Evolutionary conservation across 163 green algal genomes (phyloP), one percentile per base, ranked within the genome.

Genomic region (Chlorella variabilis): DNA sequence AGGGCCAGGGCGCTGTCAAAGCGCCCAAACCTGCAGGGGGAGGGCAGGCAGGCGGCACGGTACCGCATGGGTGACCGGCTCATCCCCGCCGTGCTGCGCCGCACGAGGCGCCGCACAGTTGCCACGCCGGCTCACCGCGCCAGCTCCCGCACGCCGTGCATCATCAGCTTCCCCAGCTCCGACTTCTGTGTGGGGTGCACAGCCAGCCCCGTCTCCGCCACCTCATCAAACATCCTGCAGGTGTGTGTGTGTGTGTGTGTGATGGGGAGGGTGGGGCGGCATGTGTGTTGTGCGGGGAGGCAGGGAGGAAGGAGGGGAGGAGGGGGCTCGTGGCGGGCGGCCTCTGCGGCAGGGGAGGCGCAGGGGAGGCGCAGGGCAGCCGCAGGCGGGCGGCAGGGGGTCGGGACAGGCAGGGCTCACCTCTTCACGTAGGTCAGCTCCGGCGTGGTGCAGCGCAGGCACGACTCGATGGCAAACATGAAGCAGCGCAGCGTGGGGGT

Each of bases 221-320:
- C 34, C 49, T 76, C 49, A 11, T 61, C 38, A 36, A 83, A 77
- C 36, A 83, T 45, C 77, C 77, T 83, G 76, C 42, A 45, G n/a
- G n/a, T n/a, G n/a, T n/a, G n/a, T n/a, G n/a, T n/a, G n/a, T n/a
- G n/a, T 6, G 18, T 51, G 42, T 13, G 42, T 51, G 42, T 8
- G 9, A 62, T 29, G 51, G 51, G 7, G 51, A 5, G 21, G 13
- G 20, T 8, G 15, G 4, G 51, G 25, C 51, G 15, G 51, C 20
- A 29, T 8, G 51, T 8, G 20, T n/a, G 51, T 29, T n/a, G 25
- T n/a, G 15, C 18, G 20, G 42, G 15, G 25, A 48, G 25, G 27
- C 25, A 70, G 31, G 62, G n/a, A 41, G 45, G 45, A 11, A 54
- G 45, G 45, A 11, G 15, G 45, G 45, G 11, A 54, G 45, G 45